phyloP scores from a whole-genome alignment of 495 filamentous ascomycete genomes.

The Aspergillus campestris region DNA sequence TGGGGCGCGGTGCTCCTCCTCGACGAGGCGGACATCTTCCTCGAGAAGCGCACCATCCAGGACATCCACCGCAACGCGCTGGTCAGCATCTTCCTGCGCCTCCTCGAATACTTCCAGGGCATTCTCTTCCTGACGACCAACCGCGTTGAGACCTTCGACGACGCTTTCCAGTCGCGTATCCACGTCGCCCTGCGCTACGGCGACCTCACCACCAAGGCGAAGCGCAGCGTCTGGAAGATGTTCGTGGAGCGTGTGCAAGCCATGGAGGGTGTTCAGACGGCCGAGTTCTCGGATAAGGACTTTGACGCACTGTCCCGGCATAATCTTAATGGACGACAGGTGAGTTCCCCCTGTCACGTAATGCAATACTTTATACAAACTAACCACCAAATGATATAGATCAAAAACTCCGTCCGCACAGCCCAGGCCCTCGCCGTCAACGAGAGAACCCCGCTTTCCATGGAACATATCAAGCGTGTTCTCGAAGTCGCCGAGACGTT shows the following conservation, averaged over 20 bases:
- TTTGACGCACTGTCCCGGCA: constrained; percentile 58
- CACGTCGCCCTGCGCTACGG: constrained; percentile 73
- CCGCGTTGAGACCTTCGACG: constrained; percentile 64
- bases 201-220: constrained; percentile 65
- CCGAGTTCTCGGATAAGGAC: constrained; percentile 60
- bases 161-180: constrained; percentile 60
- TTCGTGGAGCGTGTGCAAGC: constrained; percentile 65
- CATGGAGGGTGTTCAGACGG: constrained; percentile 51
- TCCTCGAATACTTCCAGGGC: constrained; percentile 71
- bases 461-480: constrained; percentile 77
- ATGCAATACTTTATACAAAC: constrained; percentile 1
- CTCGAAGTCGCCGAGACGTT: constrained; percentile 78
- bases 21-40: constrained; percentile 73
- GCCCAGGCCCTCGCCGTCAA: constrained; percentile 81
- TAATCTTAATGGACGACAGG: constrained; percentile 81
- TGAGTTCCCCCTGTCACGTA: constrained; percentile 18
- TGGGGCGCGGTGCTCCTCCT: constrained; percentile 78
- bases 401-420: constrained; percentile 86
- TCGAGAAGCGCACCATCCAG: constrained; percentile 61
- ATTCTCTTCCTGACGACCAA: constrained; percentile 79
- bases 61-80: constrained; percentile 72
- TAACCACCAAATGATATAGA: constrained; percentile 34
- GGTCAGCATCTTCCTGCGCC: constrained; percentile 65
- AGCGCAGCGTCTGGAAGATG: constrained; percentile 78
- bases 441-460: constrained; percentile 57